Base-by-base conservation (phyloP, 1,284 basidiomycete genomes). In the Baeospora myosura region DNA sequence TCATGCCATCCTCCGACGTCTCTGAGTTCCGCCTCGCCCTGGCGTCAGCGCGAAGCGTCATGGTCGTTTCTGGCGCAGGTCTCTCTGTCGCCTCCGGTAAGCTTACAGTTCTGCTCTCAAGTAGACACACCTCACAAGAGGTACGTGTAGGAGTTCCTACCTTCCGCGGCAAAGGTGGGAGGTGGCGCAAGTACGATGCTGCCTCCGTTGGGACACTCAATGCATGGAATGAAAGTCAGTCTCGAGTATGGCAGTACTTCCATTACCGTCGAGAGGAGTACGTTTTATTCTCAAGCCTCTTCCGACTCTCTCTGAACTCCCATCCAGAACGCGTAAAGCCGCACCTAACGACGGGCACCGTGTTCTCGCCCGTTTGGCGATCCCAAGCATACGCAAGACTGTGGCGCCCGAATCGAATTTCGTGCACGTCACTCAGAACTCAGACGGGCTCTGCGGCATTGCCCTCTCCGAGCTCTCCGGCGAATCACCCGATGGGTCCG, bases 181-280 rank as follows among this genome's bases (percentile, higher is more conserved):
- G 74, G 49, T 78, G 76, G 78, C 58, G 71, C 11, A 65, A 62
- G 35, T 66, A 75, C 52, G 63, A 78, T 44, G 67, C 72, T 1
- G 64, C 65, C 40, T 61, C 56, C 5, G 62, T 79, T 12, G 76
- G 73, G 8, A 73, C 73, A 4, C 74, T 71, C 3, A 62, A 65
- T 44, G 76, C 75, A 1, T 83, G 81, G 56, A 45, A 49, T 4
- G 58, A 63, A 23, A 68, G 78, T 51, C 77, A 76, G 1, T 69
- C 66, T 17, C 59, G 66, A 2, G 74, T 78, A 2, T 83, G 78
- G 79, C 74, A 77, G 49, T 81, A 82, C 57, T 81, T 78, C 50
- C 77, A 81, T 53, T 72, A 74, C 47, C 62, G 78, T 26, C 62
- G 78, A 40, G 65, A 71, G 46, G 63, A 59, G 77, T 79, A 49